A percentile compares a stretch with the other conserved stretches of the same genome.
Evolutionary conservation across 2,329 filamentous ascomycete genomes (phyloP).

Genomic region (Fusarium tricinctum): DNA sequence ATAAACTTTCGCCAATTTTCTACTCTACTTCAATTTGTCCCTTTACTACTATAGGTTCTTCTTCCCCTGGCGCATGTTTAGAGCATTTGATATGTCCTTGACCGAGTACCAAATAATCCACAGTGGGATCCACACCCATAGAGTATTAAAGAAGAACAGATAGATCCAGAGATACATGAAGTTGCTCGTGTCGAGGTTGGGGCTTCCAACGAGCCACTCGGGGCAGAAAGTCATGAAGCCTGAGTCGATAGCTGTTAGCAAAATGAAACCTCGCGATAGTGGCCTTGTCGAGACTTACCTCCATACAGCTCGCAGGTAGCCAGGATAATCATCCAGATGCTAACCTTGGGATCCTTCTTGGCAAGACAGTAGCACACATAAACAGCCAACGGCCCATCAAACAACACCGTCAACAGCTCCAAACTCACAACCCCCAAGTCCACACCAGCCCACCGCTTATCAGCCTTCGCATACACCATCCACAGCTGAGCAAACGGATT

Average conservation of each 20-base stretch:
- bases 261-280: neutral
- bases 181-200: conserved; percentile 74
- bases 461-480: conserved; percentile 78
- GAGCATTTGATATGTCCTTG: conserved; percentile 68
- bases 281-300: conserved; percentile 57
- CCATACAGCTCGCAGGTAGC: conserved; percentile 77
- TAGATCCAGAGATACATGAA: conserved; percentile 79
- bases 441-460: conserved; percentile 73
- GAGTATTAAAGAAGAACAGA: conserved; percentile 76
- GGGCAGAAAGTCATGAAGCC: conserved; percentile 80
- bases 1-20: too few species aligned
- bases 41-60: conserved; percentile 48
- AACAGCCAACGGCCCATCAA: conserved; percentile 71
- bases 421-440: conserved; percentile 74
- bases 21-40: too few species aligned
- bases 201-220: conserved; percentile 74
- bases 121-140: conserved; percentile 75
- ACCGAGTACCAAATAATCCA: conserved; percentile 70
- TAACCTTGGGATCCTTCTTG: conserved; percentile 66
- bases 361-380: conserved; percentile 73
- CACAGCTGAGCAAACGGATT: conserved; percentile 72
- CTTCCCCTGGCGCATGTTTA: conserved; percentile 54
- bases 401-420: conserved; percentile 75
- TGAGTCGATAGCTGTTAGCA: conserved; percentile 44
- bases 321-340: conserved; percentile 74